These are phyloP conservation scores for Chaetoscypha palmicola DNA, from an alignment of 2,329 filamentous ascomycete species.

Conservation along the genomic window DNA sequence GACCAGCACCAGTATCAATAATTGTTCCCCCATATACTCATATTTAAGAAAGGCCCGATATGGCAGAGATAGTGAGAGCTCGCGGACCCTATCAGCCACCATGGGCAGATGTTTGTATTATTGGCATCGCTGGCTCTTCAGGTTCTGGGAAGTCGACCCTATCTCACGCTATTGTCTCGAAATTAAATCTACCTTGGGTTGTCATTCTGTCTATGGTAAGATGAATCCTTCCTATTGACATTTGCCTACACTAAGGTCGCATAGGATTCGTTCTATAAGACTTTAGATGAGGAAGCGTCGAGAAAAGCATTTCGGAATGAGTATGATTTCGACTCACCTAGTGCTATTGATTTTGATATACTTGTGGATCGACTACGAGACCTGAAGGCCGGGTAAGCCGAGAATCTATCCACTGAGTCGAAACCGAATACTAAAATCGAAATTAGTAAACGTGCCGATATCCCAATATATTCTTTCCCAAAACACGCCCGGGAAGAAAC, in stretches of 20 bases:
- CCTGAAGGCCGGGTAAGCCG: conserved; percentile 76
- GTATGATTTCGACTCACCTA: conserved; percentile 91
- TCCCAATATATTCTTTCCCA: conserved; percentile 91
- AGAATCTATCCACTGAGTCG: background rate
- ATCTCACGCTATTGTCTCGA: conserved; percentile 82
- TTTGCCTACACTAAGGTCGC: conserved; percentile 7
- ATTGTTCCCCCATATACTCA: background rate
- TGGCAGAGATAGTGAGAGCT: background rate
- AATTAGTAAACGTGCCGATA: conserved; percentile 72
- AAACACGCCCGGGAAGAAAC: conserved; percentile 75
- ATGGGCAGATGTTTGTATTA: conserved; percentile 94
- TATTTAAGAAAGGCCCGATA: too few relatives aligned
- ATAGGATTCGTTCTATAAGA: conserved; percentile 97
- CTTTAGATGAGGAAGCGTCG: conserved; percentile 70
- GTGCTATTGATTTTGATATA: conserved; percentile 90
- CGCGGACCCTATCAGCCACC: conserved; percentile 70
- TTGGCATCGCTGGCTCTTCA: conserved; percentile 90
- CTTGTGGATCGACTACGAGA: conserved; percentile 73
- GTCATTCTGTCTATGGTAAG: conserved; percentile 92
- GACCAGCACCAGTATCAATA: background rate
- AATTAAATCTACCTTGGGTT: conserved; percentile 92
- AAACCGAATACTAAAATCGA: background rate
- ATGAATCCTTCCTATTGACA: conserved; percentile 22
- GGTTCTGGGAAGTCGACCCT: conserved; percentile 93
- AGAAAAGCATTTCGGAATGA: conserved; percentile 79